Conservation (phyloP, 768 basidiomycete species). For the Cubamyces sp. region DNA sequence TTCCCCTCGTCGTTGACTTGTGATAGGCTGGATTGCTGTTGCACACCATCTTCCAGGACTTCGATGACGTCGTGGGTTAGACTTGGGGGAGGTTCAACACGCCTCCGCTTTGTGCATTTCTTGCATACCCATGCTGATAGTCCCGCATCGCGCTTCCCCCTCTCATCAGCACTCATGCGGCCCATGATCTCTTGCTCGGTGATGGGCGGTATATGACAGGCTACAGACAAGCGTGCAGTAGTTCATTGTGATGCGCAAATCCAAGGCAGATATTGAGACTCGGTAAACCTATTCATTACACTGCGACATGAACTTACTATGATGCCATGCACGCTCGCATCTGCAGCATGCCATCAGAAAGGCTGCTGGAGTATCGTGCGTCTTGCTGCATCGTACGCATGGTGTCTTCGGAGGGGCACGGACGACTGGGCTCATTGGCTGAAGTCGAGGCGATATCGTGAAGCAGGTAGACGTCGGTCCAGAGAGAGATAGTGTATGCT, state of each 20-base stretch:
- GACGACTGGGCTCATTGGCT: background rate
- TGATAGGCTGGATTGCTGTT: too few species aligned
- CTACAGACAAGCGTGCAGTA: background rate
- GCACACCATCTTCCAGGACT: too few species aligned
- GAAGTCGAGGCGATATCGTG: too few species aligned
- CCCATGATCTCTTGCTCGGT: constrained; percentile 17
- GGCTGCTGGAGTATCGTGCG: constrained; percentile 14
- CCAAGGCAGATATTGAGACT: too few species aligned
- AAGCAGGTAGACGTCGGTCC: too few species aligned
- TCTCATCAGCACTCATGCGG: constrained; percentile 18
- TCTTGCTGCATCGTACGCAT: constrained; percentile 21
- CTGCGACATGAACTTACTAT: constrained; percentile 15
- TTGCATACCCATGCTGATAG: constrained; percentile 22
- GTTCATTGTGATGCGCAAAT: too few species aligned
- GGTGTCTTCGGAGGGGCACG: background rate
- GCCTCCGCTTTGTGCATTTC: constrained; percentile 17
- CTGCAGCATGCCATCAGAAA: constrained; percentile 23
- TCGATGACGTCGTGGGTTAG: background rate
- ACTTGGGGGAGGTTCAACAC: background rate
- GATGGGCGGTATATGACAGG: constrained; percentile 26
- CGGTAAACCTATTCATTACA: background rate
- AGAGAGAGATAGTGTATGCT: too few species aligned
- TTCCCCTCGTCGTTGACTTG: too few species aligned
- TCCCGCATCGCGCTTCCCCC: constrained; percentile 9
- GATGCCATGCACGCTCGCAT: constrained; percentile 28